These are phyloP conservation scores for Rhodotorula kratochvilovae DNA, from an alignment of 768 basidiomycete genomes.

Conservation along the genomic window DNA sequence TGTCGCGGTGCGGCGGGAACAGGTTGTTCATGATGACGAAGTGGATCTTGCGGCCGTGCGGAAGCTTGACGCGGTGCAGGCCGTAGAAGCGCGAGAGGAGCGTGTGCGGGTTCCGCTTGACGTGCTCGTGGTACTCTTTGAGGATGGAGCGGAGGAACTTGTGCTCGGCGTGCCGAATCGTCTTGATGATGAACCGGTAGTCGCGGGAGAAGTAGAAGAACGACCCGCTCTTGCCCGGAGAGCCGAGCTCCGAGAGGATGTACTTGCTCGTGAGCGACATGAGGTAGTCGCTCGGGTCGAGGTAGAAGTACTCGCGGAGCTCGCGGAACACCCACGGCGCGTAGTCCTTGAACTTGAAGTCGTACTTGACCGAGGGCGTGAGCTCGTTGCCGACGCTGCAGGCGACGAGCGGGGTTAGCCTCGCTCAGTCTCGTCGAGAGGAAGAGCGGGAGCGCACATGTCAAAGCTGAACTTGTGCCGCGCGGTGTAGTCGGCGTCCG, in stretches of 20 bases:
- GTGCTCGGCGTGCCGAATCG: constrained; percentile 89
- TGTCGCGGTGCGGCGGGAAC: constrained; percentile 92
- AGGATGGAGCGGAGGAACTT: constrained; percentile 84
- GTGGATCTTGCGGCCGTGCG: constrained; percentile 88
- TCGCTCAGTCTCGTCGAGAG: constrained; percentile 4
- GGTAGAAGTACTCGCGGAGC: constrained; percentile 85
- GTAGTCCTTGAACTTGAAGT: constrained; percentile 99
- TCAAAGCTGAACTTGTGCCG: constrained; percentile 95
- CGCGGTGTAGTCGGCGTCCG: constrained; percentile 78
- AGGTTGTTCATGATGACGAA: constrained; percentile 99
- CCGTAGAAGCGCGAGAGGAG: constrained; percentile 92
- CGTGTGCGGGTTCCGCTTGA: constrained; percentile 86
- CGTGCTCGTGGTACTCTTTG: constrained; percentile 74
- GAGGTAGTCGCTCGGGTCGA: constrained; percentile 96
- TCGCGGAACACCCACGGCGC: constrained; percentile 97
- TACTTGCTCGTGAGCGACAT: constrained; percentile 94
- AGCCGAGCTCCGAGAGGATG: constrained; percentile 94
- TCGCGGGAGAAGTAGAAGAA: constrained; percentile 99
- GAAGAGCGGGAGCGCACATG: constrained; percentile 58
- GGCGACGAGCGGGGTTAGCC: constrained; percentile 9
- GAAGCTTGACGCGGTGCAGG: constrained; percentile 93
- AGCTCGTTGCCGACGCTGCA: constrained; percentile 89
- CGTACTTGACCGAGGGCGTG: constrained; percentile 94
- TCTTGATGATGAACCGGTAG: constrained; percentile 99
- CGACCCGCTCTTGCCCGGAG: constrained; percentile 94